A percentile compares a stretch with the other conserved stretches of the same genome.
These are phyloP conservation scores for Cairneyella variabilis DNA, from an alignment of 495 filamentous ascomycete genomes.

Conservation along the genomic window DNA sequence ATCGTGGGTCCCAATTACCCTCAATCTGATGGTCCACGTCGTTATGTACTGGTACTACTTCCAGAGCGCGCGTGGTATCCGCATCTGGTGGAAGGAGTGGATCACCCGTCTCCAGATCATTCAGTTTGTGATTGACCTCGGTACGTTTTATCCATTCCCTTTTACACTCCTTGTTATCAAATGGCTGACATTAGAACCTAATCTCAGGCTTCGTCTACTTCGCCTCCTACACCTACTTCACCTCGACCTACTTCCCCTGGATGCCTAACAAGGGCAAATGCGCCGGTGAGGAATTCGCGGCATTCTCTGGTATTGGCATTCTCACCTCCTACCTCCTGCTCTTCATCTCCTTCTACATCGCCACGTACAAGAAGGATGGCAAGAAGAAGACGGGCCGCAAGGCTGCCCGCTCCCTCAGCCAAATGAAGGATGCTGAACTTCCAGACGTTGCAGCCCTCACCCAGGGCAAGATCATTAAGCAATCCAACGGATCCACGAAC, in stretches of 20 bases:
- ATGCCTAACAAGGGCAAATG: slow-evolving; percentile 81
- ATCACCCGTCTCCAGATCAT: slow-evolving; percentile 82
- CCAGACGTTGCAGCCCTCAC: slow-evolving; percentile 29
- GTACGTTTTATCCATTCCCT: slow-evolving; percentile 40
- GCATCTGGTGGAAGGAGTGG: slow-evolving; percentile 90
- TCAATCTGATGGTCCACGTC: slow-evolving; percentile 77
- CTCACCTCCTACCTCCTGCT: slow-evolving; percentile 91
- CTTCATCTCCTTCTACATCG: slow-evolving; percentile 98
- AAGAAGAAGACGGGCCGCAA: slow-evolving; percentile 58
- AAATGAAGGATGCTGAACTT: slow-evolving; percentile 31
- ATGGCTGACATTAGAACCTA: slow-evolving; percentile 40
- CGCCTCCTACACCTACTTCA: slow-evolving; percentile 93
- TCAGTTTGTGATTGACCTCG: slow-evolving; percentile 77
- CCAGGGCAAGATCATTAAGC: slow-evolving; percentile 30
- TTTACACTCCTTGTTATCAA: not conserved
- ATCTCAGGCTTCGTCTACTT: slow-evolving; percentile 73
- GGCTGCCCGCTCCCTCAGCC: slow-evolving; percentile 42
- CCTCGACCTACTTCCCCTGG: slow-evolving; percentile 83
- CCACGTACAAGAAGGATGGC: slow-evolving; percentile 87
- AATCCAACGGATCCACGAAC: slow-evolving; percentile 23
- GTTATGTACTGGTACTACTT: slow-evolving; percentile 81
- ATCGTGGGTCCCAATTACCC: slow-evolving; percentile 71
- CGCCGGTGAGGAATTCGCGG: slow-evolving; percentile 96
- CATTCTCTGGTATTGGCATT: slow-evolving; percentile 88
- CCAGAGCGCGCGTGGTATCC: slow-evolving; percentile 75